Evolutionary conservation across 2,329 filamentous ascomycete species (phyloP).

Genomic region (Coccinonectria pachysandricola): DNA sequence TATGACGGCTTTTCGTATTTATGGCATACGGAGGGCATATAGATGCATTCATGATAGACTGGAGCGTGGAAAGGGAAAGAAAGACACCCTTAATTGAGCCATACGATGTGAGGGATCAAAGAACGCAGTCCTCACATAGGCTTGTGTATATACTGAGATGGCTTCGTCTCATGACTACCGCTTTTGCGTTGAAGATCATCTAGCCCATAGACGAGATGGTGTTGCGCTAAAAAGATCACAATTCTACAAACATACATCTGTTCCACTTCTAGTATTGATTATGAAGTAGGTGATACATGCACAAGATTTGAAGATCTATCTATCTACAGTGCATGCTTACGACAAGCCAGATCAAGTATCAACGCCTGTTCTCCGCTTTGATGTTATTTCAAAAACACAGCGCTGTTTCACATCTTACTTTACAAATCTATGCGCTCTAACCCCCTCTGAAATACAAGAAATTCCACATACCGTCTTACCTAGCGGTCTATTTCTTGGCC

Average conservation of each 20-base stretch:
- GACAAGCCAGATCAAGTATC: no score
- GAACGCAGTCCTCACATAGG: slow-evolving; percentile 8
- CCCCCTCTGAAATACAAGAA: no score
- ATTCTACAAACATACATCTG: no score
- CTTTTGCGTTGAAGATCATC: slow-evolving; percentile 11
- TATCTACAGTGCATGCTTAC: no score
- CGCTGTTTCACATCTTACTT: background rate
- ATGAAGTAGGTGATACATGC: no score
- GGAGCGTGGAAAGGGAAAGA: slow-evolving; percentile 9
- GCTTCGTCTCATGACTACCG: slow-evolving; percentile 8
- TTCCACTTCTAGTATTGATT: slow-evolving; percentile 10
- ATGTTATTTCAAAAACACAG: no score
- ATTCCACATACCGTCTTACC: no score
- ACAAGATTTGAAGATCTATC: no score
- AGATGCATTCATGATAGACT: slow-evolving; percentile 19
- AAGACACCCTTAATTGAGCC: slow-evolving; percentile 19
- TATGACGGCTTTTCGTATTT: no score
- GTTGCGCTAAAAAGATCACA: slow-evolving; percentile 11
- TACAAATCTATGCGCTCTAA: no score
- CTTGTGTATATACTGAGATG: slow-evolving; percentile 17
- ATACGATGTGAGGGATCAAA: slow-evolving; percentile 4
- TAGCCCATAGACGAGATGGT: slow-evolving; percentile 11
- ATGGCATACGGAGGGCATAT: slow-evolving; percentile 12
- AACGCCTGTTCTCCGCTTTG: no score
- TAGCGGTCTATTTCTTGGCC: slow-evolving; percentile 10